A percentile compares a stretch with the other conserved stretches of the same genome.
Conservation (phyloP, 768 basidiomycete genomes). For the Myochromella boudieri region DNA sequence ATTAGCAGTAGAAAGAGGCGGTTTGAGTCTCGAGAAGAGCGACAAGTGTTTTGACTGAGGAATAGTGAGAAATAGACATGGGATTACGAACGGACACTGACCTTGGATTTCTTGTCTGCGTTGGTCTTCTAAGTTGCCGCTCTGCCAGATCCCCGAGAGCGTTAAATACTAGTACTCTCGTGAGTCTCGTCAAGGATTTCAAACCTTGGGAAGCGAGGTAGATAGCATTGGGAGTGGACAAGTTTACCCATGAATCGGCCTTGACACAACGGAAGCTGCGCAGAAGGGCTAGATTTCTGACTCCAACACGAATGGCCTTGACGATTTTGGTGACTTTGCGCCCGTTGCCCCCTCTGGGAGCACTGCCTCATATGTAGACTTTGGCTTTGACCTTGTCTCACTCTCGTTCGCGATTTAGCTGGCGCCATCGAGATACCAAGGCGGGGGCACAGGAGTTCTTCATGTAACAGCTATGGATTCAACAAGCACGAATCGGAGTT, state of each 20-base stretch:
- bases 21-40: neutral
- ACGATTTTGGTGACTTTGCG: slow-evolving; percentile 20
- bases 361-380: slow-evolving; percentile 2
- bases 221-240: slow-evolving; percentile 50
- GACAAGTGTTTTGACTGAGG: neutral
- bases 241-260: slow-evolving; percentile 33
- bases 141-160: slow-evolving; percentile 71
- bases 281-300: slow-evolving; percentile 83
- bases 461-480: slow-evolving; percentile 60
- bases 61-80: neutral
- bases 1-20: slow-evolving; percentile 33
- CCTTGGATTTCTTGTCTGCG: neutral
- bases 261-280: slow-evolving; percentile 57
- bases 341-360: slow-evolving; percentile 3
- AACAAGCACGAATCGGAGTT: neutral
- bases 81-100: neutral
- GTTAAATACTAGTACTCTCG: no score
- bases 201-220: slow-evolving; percentile 77
- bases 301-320: slow-evolving; percentile 10
- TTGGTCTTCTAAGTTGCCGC: no score
- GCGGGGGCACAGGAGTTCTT: slow-evolving; percentile 58
- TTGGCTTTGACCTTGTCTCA: slow-evolving; percentile 15
- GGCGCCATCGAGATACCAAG: slow-evolving; percentile 24
- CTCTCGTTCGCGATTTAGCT: slow-evolving; percentile 16
- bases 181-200: slow-evolving; percentile 68